These are phyloP conservation scores for Aureococcus anophagefferens DNA, from an alignment of 108 stramenopile species.

Conservation along the genomic window DNA sequence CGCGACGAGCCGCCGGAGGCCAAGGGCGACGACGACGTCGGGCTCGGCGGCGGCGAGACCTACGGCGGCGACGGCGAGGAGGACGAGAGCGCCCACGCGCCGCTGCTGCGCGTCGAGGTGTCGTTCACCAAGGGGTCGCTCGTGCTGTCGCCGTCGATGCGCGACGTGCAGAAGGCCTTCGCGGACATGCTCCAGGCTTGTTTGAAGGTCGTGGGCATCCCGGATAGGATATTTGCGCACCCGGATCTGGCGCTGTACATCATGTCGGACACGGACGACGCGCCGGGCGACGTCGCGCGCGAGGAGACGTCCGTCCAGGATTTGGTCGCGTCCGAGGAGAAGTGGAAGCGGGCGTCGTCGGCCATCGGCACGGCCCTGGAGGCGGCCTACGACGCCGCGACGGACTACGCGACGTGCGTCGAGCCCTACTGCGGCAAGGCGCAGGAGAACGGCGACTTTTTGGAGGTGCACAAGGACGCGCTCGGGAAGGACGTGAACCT, in stretches of 20 bases:
- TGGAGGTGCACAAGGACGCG: not conserved
- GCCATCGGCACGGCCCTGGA: conserved; percentile 4
- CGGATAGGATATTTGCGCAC: conserved; percentile 34
- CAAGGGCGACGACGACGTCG: conserved; percentile 1
- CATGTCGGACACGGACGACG: conserved; percentile 41
- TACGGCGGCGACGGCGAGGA: not conserved
- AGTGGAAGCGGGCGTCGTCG: not conserved
- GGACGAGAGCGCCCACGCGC: conserved; percentile 4
- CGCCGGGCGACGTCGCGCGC: too few species aligned
- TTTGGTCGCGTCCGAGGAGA: not conserved
- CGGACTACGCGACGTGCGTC: conserved; percentile 31
- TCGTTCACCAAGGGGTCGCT: not conserved
- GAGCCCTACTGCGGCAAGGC: conserved; percentile 36
- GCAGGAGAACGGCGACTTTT: conserved; percentile 19
- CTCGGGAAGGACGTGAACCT: conserved; percentile 9
- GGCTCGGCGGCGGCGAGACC: not conserved
- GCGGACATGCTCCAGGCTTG: conserved; percentile 5
- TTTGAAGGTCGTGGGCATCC: conserved; percentile 23
- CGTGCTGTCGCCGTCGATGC: not conserved
- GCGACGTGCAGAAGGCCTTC: not conserved
- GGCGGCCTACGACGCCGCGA: conserved; percentile 16
- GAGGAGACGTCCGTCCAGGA: conserved; percentile 13
- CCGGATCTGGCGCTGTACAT: conserved; percentile 40
- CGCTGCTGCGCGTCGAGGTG: conserved; percentile 14
- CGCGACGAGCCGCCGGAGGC: conserved; percentile 4